Percentiles rank a stretch among this genome's conserved stretches.
Evolutionary conservation across 352 stramenopile species (phyloP).

Genomic region (Globisporangium mamillatum): DNA sequence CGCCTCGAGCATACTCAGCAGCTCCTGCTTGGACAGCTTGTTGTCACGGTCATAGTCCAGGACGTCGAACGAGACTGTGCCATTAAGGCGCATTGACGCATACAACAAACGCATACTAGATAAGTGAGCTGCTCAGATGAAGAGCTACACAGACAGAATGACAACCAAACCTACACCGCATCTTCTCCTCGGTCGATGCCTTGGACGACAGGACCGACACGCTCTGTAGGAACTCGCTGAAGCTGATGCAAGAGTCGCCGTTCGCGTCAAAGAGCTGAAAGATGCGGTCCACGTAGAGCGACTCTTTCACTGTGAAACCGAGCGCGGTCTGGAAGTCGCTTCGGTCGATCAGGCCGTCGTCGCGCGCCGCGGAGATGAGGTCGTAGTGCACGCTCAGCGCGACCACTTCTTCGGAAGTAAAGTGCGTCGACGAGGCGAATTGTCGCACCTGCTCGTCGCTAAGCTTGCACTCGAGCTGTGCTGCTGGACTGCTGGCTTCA

Average conservation of each 20-base stretch:
- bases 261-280: conserved; percentile 82
- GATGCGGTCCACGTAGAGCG: conserved; percentile 79
- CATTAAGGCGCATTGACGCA: not conserved
- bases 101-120: not conserved
- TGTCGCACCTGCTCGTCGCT: conserved; percentile 42
- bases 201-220: conserved; percentile 75
- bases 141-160: conserved; percentile 3
- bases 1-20: conserved; percentile 68
- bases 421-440: conserved; percentile 45
- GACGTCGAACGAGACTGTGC: conserved; percentile 73
- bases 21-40: conserved; percentile 66
- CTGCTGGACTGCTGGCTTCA: not conserved
- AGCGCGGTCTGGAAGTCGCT: conserved; percentile 79
- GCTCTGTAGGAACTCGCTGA: conserved; percentile 73
- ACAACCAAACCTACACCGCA: conserved; percentile 46
- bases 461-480: conserved; percentile 52
- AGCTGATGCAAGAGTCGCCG: conserved; percentile 78
- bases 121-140: not conserved
- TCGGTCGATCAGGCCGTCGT: conserved; percentile 72
- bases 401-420: conserved; percentile 56
- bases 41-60: conserved; percentile 72
- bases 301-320: conserved; percentile 77
- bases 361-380: conserved; percentile 58
- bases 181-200: conserved; percentile 59
- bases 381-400: conserved; percentile 64